Conservation (phyloP, 2,329 filamentous ascomycete genomes). For the Davidsoniella australis region DNA sequence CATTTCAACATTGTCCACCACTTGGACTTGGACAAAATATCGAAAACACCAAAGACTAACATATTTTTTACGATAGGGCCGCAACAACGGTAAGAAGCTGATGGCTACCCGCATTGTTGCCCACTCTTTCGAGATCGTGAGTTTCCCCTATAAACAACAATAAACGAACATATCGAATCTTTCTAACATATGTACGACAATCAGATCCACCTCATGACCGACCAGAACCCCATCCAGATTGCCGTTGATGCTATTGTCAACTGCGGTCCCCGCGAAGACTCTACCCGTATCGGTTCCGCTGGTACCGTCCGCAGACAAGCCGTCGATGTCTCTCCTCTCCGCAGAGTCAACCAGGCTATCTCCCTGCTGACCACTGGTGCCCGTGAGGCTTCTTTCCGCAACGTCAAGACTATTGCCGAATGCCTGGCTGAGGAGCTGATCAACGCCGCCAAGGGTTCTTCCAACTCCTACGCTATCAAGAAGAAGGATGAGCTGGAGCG, state of each 20-base stretch:
- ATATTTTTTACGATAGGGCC: constrained; percentile 96
- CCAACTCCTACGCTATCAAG: constrained; percentile 99
- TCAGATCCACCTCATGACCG: constrained; percentile 99
- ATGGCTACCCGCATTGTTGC: constrained; percentile 99
- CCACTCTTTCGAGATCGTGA: constrained; percentile 98
- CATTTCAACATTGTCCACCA: background rate
- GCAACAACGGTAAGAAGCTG: constrained; percentile 99
- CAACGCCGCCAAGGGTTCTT: constrained; percentile 99
- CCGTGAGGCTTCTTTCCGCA: constrained; percentile 97
- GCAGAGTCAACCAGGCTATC: constrained; percentile 99
- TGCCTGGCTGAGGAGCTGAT: constrained; percentile 99
- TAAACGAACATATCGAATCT: background rate
- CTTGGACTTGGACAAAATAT: too few species aligned
- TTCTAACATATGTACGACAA: constrained; percentile 2
- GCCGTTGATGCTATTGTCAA: constrained; percentile 99
- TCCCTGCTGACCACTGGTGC: constrained; percentile 97
- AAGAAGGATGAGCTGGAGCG: constrained; percentile 99
- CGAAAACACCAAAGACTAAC: constrained; percentile 1
- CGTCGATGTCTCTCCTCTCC: constrained; percentile 98
- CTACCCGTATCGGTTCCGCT: constrained; percentile 96
- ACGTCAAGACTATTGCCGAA: constrained; percentile 99
- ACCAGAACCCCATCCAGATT: constrained; percentile 99
- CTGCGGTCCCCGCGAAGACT: constrained; percentile 99
- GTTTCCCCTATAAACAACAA: constrained; percentile 24
- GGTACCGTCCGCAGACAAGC: constrained; percentile 99